These are phyloP conservation scores for Pueraria montana DNA, from an alignment of 306 rosid genomes.

Conservation along the genomic window DNA sequence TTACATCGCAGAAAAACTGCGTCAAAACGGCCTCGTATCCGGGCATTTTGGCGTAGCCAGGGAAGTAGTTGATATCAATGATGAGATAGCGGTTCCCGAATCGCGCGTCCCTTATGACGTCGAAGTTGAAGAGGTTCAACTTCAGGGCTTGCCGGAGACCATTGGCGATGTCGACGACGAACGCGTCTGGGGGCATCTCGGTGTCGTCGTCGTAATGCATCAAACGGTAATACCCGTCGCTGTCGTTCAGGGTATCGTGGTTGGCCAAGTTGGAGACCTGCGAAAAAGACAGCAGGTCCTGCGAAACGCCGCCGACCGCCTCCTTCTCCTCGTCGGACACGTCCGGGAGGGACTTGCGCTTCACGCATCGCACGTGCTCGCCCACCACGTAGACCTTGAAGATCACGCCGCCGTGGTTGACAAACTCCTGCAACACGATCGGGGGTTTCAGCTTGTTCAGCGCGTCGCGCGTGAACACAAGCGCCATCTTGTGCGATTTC, in stretches of 20 bases:
- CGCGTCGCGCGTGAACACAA: conserved; percentile 71
- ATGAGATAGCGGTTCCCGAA: conserved; percentile 82
- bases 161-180: conserved; percentile 70
- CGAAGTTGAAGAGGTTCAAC: conserved; percentile 86
- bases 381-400: conserved; percentile 94
- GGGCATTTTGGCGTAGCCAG: conserved; percentile 98
- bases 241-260: conserved; percentile 60
- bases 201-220: conserved; percentile 84
- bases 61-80: conserved; percentile 92
- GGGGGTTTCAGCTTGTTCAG: conserved; percentile 82
- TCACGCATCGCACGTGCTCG: conserved; percentile 76
- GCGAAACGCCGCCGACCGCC: conserved; percentile 57
- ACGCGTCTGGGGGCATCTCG: conserved; percentile 83
- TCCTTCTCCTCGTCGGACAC: conserved; percentile 78
- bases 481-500: conserved; percentile 87
- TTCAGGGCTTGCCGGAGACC: conserved; percentile 72
- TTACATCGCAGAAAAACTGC: conserved; percentile 78
- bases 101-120: conserved; percentile 82
- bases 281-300: conserved; percentile 74
- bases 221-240: conserved; percentile 75
- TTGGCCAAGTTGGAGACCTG: conserved; percentile 82
- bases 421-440: conserved; percentile 87
- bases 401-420: conserved; percentile 93
- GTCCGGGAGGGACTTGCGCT: conserved; percentile 89
- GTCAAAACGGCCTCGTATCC: conserved; percentile 83